Evolutionary conservation across 2,329 filamentous ascomycete species (phyloP).

Genomic region (Colletotrichum simmondsii): DNA sequence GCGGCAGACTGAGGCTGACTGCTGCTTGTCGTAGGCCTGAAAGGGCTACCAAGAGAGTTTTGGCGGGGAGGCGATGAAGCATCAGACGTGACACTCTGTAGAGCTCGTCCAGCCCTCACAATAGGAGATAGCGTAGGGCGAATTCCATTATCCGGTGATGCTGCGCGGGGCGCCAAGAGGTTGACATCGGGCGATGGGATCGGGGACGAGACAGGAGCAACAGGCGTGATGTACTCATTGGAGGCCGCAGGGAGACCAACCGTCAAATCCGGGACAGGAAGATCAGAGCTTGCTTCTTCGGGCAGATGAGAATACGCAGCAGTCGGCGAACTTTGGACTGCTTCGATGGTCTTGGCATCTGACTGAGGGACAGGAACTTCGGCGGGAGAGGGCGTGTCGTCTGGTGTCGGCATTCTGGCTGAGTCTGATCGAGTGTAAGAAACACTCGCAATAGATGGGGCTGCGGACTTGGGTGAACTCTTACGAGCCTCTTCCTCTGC

Average conservation of each 20-base stretch:
- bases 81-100: conserved; percentile 69
- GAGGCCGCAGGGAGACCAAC: conserved; percentile 6
- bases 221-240: conserved; percentile 45
- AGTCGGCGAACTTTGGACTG: conserved; percentile 9
- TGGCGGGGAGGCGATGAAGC: conserved; percentile 66
- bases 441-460: conserved; percentile 43
- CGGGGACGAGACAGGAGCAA: conserved; percentile 49
- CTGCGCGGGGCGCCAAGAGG: conserved; percentile 33
- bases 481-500: conserved; percentile 26
- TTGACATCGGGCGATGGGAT: conserved; percentile 38
- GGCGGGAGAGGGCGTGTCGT: conserved; percentile 58
- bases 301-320: conserved; percentile 1
- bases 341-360: conserved; percentile 30
- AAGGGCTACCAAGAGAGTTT: conserved; percentile 65
- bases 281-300: conserved; percentile 20
- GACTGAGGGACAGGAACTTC: conserved; percentile 25
- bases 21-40: conserved; percentile 46
- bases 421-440: conserved; percentile 50
- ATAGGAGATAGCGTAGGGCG: conserved; percentile 66
- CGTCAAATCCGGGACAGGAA: conserved; percentile 20
- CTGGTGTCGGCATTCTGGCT: conserved; percentile 63
- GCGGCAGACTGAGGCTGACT: conserved; percentile 29
- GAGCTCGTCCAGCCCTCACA: conserved; percentile 65
- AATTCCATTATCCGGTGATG: conserved; percentile 40
- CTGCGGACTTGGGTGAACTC: conserved; percentile 21